These are phyloP conservation scores for Russula sp. DNA, from an alignment of 768 basidiomycete species.

Conservation along the genomic window DNA sequence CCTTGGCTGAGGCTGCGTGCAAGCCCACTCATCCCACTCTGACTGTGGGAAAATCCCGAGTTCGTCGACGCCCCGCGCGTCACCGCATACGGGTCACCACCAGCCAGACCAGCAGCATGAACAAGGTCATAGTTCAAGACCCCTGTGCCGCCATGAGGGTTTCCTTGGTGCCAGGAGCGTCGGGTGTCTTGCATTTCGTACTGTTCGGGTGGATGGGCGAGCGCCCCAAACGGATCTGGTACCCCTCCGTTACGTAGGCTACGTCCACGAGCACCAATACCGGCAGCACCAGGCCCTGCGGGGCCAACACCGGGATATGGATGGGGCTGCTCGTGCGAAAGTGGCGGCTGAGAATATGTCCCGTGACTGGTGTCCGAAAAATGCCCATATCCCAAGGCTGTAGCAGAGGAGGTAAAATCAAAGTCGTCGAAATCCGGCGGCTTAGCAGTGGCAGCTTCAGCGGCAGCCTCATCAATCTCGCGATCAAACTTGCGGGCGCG, in stretches of 20 bases:
- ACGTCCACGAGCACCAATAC: slow-evolving; percentile 35
- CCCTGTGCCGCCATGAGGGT: neutral
- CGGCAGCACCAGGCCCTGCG: slow-evolving; percentile 33
- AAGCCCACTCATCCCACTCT: slow-evolving; percentile 1
- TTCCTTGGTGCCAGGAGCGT: slow-evolving; percentile 15
- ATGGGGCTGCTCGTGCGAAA: slow-evolving; percentile 37
- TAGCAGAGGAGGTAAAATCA: slow-evolving; percentile 28
- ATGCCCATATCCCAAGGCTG: slow-evolving; percentile 29
- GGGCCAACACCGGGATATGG: slow-evolving; percentile 30
- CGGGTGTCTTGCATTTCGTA: slow-evolving; percentile 26
- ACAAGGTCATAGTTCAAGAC: slow-evolving; percentile 13
- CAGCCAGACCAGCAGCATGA: slow-evolving; percentile 19
- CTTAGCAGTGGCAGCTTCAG: slow-evolving; percentile 48
- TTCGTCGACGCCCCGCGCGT: slow-evolving; percentile 15
- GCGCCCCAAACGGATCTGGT: slow-evolving; percentile 37
- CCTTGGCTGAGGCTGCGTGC: slow-evolving; percentile 23
- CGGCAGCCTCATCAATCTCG: slow-evolving; percentile 69
- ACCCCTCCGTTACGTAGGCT: slow-evolving; percentile 30
- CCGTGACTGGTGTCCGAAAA: slow-evolving; percentile 53
- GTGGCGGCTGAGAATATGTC: slow-evolving; percentile 42
- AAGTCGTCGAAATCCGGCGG: slow-evolving; percentile 50
- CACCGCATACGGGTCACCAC: slow-evolving; percentile 22
- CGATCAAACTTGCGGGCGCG: slow-evolving; percentile 59
- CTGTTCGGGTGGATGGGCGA: slow-evolving; percentile 30
- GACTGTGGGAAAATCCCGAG: neutral